A percentile compares a stretch with the other conserved stretches of the same genome.
These are phyloP conservation scores for Aphanomyces invadans DNA, from an alignment of 352 stramenopile species.

Conservation along the genomic window DNA sequence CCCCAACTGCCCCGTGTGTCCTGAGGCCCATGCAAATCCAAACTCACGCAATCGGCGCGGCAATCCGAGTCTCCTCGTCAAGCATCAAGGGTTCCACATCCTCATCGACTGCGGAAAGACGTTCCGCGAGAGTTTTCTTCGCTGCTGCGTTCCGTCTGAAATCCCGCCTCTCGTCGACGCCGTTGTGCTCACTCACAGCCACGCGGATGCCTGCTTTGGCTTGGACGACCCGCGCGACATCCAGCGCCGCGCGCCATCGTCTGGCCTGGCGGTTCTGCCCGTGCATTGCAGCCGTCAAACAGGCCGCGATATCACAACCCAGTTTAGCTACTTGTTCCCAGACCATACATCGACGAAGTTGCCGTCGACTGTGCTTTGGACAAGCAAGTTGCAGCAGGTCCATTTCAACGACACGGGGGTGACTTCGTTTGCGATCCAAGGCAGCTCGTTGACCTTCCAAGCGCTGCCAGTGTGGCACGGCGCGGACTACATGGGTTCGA, in stretches of 20 bases:
- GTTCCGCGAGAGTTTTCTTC: conserved; percentile 69
- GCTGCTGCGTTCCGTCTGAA: conserved; percentile 52
- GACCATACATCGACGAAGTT: conserved; percentile 32
- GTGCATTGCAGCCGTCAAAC: conserved; percentile 58
- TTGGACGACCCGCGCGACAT: conserved; percentile 82
- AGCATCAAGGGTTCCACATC: conserved; percentile 42
- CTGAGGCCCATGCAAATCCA: conserved; percentile 55
- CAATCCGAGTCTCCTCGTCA: conserved; percentile 74
- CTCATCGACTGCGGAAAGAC: conserved; percentile 86
- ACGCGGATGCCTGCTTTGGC: conserved; percentile 74
- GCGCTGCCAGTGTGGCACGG: conserved; percentile 79
- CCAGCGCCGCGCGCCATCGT: conserved; percentile 40
- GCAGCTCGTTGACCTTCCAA: conserved; percentile 38
- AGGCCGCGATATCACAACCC: conserved; percentile 43
- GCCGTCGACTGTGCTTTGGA: conserved; percentile 40
- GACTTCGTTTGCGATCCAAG: conserved; percentile 38
- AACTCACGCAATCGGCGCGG: conserved; percentile 67
- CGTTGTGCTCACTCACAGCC: conserved; percentile 77
- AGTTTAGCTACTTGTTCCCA: conserved; percentile 75
- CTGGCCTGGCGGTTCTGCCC: conserved; percentile 35
- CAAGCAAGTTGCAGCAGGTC: conserved; percentile 64
- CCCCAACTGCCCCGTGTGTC: conserved; percentile 47
- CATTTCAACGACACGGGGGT: conserved; percentile 50
- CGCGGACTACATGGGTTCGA: conserved; percentile 74
- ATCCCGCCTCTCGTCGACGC: conserved; percentile 48